Conservation (phyloP, 2,329 filamentous ascomycete genomes). For the Phialophora expanda region DNA sequence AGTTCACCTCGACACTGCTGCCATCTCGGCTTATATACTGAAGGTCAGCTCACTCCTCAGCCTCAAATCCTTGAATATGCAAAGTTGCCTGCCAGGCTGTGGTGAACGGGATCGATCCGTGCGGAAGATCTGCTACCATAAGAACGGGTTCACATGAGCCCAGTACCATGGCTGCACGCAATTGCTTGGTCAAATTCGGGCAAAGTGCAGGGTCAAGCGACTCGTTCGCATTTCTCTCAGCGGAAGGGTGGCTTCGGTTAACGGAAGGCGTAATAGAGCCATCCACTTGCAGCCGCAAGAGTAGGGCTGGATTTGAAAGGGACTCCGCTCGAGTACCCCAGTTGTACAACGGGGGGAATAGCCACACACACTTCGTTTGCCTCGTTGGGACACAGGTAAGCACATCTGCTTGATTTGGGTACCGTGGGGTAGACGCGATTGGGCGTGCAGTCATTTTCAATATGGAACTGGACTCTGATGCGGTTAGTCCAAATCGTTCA, state of each 20-base stretch:
- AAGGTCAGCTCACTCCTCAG: background rate
- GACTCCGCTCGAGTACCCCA: background rate
- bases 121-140: background rate
- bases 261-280: background rate
- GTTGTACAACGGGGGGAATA: too few relatives aligned
- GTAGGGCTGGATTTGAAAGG: too few relatives aligned
- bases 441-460: background rate
- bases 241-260: background rate
- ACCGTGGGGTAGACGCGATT: background rate
- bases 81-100: background rate
- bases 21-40: background rate
- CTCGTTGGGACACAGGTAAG: background rate
- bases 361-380: too few relatives aligned
- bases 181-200: background rate
- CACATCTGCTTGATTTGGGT: background rate
- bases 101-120: background rate
- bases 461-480: background rate
- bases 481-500: background rate
- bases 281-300: background rate
- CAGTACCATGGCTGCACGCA: background rate
- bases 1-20: background rate
- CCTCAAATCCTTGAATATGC: background rate
- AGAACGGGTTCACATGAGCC: background rate
- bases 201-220: background rate
- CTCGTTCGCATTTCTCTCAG: background rate